These are phyloP conservation scores for Lachnellula suecica DNA, from an alignment of 2,329 filamentous ascomycete genomes.

Conservation along the genomic window DNA sequence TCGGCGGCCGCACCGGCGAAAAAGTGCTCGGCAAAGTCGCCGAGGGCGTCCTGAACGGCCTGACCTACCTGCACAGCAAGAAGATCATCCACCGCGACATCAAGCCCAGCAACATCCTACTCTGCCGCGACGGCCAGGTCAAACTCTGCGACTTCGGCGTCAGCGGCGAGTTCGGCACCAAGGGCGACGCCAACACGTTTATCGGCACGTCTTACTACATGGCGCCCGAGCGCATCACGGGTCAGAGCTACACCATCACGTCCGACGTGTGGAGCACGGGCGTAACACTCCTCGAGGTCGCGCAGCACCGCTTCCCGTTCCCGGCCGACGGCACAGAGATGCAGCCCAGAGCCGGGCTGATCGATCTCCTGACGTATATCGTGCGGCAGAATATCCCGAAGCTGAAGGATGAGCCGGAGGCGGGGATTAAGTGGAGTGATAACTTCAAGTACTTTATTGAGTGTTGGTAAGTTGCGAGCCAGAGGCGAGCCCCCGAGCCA, in stretches of 20 bases:
- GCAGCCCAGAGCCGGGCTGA: conserved; percentile 88
- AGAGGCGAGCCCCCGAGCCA: background rate
- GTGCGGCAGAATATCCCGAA: conserved; percentile 93
- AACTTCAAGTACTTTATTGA: conserved; percentile 99
- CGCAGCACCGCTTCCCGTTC: conserved; percentile 97
- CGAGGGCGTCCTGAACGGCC: conserved; percentile 87
- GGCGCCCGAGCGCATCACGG: conserved; percentile 96
- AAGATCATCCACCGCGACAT: conserved; percentile 99
- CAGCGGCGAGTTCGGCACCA: conserved; percentile 95
- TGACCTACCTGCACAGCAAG: conserved; percentile 92
- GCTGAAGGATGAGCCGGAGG: conserved; percentile 89
- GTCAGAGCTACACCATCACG: conserved; percentile 96
- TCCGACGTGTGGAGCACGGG: conserved; percentile 98
- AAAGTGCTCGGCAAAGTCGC: conserved; percentile 97
- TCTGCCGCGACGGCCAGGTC: conserved; percentile 89
- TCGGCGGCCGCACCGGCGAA: conserved; percentile 91
- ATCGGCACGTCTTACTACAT: conserved; percentile 99
- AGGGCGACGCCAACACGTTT: conserved; percentile 97
- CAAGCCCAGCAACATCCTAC: conserved; percentile 94
- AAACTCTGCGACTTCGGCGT: conserved; percentile 99
- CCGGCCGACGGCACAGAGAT: conserved; percentile 94
- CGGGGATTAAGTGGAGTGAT: conserved; percentile 89
- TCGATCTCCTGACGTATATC: conserved; percentile 96
- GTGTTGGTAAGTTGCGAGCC: conserved; percentile 77
- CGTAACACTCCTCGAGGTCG: conserved; percentile 97